Percentiles rank a stretch among this genome's conserved stretches.
These are phyloP conservation scores for Metschnikowia drakensbergensis DNA, from an alignment of 805 yeast genomes.

Conservation along the genomic window DNA sequence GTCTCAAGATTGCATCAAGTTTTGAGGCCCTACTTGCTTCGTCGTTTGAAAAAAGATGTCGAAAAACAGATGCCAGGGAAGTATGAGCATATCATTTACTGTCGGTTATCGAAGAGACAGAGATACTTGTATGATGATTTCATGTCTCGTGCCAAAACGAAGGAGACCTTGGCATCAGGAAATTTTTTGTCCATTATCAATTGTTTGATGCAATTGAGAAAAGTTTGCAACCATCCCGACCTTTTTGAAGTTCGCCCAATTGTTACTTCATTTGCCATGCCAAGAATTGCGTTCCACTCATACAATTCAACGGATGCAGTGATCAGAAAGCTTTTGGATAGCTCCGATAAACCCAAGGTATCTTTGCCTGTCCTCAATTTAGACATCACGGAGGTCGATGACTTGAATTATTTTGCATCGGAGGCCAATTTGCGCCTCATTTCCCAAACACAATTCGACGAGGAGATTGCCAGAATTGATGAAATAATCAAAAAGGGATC, in stretches of 20 bases:
- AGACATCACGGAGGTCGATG: constrained; percentile 46
- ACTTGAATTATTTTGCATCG: constrained; percentile 44
- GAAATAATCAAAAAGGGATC: constrained; percentile 28
- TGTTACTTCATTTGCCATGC: constrained; percentile 80
- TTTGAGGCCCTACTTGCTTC: constrained; percentile 81
- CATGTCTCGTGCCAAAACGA: constrained; percentile 94
- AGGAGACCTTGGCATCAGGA: constrained; percentile 89
- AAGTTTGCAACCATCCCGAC: constrained; percentile 96
- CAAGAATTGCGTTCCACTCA: constrained; percentile 53
- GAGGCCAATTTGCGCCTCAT: constrained; percentile 42
- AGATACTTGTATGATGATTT: constrained; percentile 91
- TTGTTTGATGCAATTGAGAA: constrained; percentile 95
- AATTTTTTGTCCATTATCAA: constrained; percentile 92
- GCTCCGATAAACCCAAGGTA: constrained; percentile 21
- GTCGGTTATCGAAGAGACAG: constrained; percentile 90
- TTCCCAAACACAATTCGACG: constrained; percentile 44
- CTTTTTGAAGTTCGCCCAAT: constrained; percentile 94
- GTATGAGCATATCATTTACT: constrained; percentile 90
- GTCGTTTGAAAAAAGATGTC: constrained; percentile 93
- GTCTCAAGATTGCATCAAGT: constrained; percentile 90
- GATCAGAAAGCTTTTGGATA: constrained; percentile 20
- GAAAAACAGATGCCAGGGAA: constrained; percentile 99
- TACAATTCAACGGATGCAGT: constrained; percentile 34
- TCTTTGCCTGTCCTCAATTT: constrained; percentile 61
- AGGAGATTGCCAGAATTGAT: constrained; percentile 43